phyloP scores from a whole-genome alignment of 2,329 filamentous ascomycete genomes.

The Hymenoscyphus albidus region DNA sequence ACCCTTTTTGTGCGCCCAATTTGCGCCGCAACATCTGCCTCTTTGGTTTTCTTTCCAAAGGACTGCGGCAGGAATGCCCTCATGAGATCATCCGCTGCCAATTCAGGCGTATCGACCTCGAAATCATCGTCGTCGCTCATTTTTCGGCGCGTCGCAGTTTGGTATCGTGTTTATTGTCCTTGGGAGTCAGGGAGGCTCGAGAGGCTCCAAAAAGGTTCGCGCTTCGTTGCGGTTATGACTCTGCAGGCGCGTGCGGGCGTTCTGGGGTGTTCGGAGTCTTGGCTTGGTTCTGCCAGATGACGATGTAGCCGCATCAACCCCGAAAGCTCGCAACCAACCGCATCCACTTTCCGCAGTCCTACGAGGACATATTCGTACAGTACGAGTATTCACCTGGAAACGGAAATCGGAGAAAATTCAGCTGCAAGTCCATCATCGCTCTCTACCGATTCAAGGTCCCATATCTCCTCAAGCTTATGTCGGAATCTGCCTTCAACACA shows the following conservation, averaged over 20 bases:
- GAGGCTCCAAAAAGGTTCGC: no score
- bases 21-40: slow-evolving; percentile 72
- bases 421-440: background rate
- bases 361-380: background rate
- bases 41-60: slow-evolving; percentile 78
- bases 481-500: slow-evolving; percentile 5
- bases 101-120: slow-evolving; percentile 51
- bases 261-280: background rate
- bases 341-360: background rate
- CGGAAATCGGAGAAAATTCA: background rate
- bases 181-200: background rate
- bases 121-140: slow-evolving; percentile 62
- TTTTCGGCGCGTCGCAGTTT: slow-evolving; percentile 12
- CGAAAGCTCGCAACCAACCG: background rate
- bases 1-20: slow-evolving; percentile 72
- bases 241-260: background rate
- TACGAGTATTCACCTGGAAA: background rate
- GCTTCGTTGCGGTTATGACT: background rate
- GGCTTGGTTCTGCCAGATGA: slow-evolving; percentile 3
- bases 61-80: slow-evolving; percentile 73
- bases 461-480: slow-evolving; percentile 11
- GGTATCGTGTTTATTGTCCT: slow-evolving; percentile 3
- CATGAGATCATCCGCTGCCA: slow-evolving; percentile 65
- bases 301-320: slow-evolving; percentile 8
- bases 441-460: background rate